Percentiles rank a stretch among this genome's conserved stretches.
These are phyloP conservation scores for Gaertneriomyces sp. DNA, from an alignment of 192 early-diverging fungal genomes.

Conservation along the genomic window DNA sequence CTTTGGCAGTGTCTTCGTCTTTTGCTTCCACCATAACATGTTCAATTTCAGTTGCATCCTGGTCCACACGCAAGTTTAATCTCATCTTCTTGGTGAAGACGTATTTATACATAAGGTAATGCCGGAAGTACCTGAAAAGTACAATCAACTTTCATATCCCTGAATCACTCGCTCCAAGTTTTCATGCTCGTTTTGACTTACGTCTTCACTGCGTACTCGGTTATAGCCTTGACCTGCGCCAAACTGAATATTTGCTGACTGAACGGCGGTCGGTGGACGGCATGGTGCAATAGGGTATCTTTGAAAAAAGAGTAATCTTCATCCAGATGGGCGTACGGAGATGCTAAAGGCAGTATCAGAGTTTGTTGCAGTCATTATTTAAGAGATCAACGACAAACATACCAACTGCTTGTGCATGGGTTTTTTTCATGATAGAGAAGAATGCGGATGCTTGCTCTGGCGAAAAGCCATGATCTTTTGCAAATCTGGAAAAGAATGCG, in stretches of 20 bases:
- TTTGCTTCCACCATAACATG: neutral
- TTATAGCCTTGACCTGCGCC: conserved; percentile 40
- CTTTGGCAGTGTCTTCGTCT: conserved; percentile 7
- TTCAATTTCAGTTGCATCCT: neutral
- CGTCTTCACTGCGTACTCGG: conserved; percentile 51
- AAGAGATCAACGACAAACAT: neutral
- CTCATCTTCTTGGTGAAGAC: conserved; percentile 56
- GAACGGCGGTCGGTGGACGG: conserved; percentile 47
- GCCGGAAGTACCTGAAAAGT: conserved; percentile 48
- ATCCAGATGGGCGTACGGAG: conserved; percentile 41
- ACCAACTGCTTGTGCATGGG: conserved; percentile 39
- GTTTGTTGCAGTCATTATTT: neutral
- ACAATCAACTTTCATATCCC: conserved; percentile 1
- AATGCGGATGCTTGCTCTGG: conserved; percentile 53
- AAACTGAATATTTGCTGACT: conserved; percentile 48
- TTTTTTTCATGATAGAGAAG: conserved; percentile 56
- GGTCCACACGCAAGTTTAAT: conserved; percentile 43
- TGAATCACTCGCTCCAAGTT: neutral
- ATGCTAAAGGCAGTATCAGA: conserved; percentile 26
- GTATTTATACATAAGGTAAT: conserved; percentile 60
- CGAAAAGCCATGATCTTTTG: conserved; percentile 43
- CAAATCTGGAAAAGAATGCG: conserved; percentile 29
- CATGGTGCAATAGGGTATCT: conserved; percentile 41
- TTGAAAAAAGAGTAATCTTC: conserved; percentile 50
- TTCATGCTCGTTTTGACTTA: conserved; percentile 11